Percentiles rank a stretch among this genome's conserved stretches.
These are phyloP conservation scores for Neurospora sp. DNA, from an alignment of 495 filamentous ascomycete genomes.

Conservation along the genomic window DNA sequence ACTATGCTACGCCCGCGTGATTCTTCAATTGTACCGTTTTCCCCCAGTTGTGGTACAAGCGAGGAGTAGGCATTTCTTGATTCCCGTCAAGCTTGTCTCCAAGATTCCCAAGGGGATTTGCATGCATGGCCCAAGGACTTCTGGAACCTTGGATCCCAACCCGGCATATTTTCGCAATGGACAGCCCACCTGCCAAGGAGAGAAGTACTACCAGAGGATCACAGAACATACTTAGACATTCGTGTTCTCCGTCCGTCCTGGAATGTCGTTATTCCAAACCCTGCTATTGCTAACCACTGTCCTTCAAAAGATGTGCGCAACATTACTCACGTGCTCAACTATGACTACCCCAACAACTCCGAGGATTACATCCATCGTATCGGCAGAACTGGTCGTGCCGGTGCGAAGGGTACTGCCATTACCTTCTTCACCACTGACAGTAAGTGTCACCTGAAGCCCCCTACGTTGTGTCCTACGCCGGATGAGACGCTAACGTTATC, in stretches of 20 bases:
- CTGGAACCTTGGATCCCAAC: slow-evolving; percentile 46
- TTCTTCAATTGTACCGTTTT: slow-evolving; percentile 62
- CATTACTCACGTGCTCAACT: slow-evolving; percentile 99
- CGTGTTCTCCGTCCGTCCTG: slow-evolving; percentile 39
- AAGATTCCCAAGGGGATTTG: slow-evolving; percentile 34
- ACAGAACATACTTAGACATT: slow-evolving; percentile 51
- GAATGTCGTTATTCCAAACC: slow-evolving; percentile 44
- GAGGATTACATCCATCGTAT: slow-evolving; percentile 99
- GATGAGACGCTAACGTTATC: slow-evolving; percentile 20
- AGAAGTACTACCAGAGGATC: slow-evolving; percentile 53
- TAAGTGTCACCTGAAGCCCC: slow-evolving; percentile 40
- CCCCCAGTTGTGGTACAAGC: slow-evolving; percentile 49
- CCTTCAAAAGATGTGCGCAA: slow-evolving; percentile 90
- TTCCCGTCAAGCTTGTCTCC: slow-evolving; percentile 46
- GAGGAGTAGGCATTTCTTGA: slow-evolving; percentile 66
- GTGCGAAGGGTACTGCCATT: slow-evolving; percentile 84
- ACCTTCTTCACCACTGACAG: slow-evolving; percentile 98
- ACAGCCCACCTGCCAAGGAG: slow-evolving; percentile 47
- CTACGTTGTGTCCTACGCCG: background rate
- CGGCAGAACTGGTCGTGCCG: slow-evolving; percentile 92
- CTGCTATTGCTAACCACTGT: slow-evolving; percentile 67
- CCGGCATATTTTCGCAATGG: slow-evolving; percentile 46
- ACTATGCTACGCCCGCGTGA: slow-evolving; percentile 53
- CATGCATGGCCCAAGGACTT: slow-evolving; percentile 44
- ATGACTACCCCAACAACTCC: slow-evolving; percentile 99